Percentiles rank a stretch among this genome's conserved stretches.
Conservation (phyloP, 192 early-diverging fungal genomes). For the Umbelopsis ramanniana region DNA sequence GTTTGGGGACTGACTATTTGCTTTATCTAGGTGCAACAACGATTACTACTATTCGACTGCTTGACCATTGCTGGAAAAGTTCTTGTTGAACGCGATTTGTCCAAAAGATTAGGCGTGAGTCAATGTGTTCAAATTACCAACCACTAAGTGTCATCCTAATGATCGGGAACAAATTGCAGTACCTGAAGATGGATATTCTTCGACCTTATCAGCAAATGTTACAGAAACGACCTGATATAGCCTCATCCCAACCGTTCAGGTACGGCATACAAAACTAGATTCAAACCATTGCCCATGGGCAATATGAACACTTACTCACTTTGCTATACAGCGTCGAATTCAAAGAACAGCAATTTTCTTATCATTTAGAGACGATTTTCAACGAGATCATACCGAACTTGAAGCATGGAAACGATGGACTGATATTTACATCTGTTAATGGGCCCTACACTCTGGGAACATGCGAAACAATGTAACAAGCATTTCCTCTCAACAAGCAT, state of each 20-base stretch:
- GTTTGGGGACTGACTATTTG: background rate
- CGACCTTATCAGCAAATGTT: constrained; percentile 63
- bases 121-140: background rate
- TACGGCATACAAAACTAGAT: constrained; percentile 20
- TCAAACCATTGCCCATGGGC: background rate
- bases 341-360: constrained; percentile 72
- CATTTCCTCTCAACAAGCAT: background rate
- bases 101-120: constrained; percentile 74
- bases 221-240: constrained; percentile 39
- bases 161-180: constrained; percentile 42
- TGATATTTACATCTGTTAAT: constrained; percentile 72
- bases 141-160: background rate
- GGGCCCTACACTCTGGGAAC: constrained; percentile 72
- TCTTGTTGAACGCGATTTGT: constrained; percentile 61
- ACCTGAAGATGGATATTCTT: constrained; percentile 66
- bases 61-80: constrained; percentile 60
- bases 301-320: background rate
- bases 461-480: constrained; percentile 64
- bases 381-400: constrained; percentile 60
- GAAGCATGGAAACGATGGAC: constrained; percentile 72
- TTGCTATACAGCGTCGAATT: constrained; percentile 55
- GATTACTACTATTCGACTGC: constrained; percentile 75
- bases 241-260: constrained; percentile 57
- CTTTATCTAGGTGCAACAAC: constrained; percentile 35
- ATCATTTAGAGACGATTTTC: constrained; percentile 62